Percentiles rank a stretch among this genome's conserved stretches.
Evolutionary conservation across 768 basidiomycete species (phyloP).

Genomic region (Mycena alexandri): DNA sequence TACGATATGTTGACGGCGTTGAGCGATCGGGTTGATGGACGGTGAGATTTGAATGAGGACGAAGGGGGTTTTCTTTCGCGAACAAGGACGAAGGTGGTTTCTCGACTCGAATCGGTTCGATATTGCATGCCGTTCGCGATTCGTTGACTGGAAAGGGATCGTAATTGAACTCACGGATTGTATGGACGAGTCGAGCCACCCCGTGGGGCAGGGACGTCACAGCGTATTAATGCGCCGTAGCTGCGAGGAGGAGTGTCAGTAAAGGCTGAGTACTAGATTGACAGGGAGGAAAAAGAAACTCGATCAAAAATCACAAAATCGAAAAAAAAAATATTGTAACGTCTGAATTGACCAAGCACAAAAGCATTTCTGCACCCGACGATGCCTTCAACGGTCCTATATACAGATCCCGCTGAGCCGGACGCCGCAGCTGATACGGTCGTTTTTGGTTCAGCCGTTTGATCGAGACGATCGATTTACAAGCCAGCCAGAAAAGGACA

Average conservation of each 20-base stretch:
- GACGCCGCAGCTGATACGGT: too few species aligned
- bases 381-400: too few species aligned
- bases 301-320: too few species aligned
- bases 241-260: slow-evolving; percentile 50
- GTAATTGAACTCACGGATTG: slow-evolving; percentile 76
- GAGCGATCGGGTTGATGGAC: slow-evolving; percentile 64
- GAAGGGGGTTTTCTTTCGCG: slow-evolving; percentile 41
- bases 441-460: too few species aligned
- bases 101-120: slow-evolving; percentile 33
- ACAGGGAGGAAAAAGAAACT: too few species aligned
- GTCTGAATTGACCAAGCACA: too few species aligned
- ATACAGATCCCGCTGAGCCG: too few species aligned
- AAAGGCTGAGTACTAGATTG: too few species aligned
- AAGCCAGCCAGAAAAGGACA: too few species aligned
- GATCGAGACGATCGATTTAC: too few species aligned
- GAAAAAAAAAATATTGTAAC: too few species aligned
- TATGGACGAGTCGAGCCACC: slow-evolving; percentile 74
- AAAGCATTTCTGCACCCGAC: too few species aligned
- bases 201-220: slow-evolving; percentile 90
- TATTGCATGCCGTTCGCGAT: slow-evolving; percentile 40
- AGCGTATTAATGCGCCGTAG: slow-evolving; percentile 86
- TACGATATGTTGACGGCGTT: slow-evolving; percentile 65
- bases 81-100: slow-evolving; percentile 44
- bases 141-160: slow-evolving; percentile 42
- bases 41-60: slow-evolving; percentile 51